Base-by-base conservation (phyloP, 108 stramenopile species). In the Parietichytrium sp. region DNA sequence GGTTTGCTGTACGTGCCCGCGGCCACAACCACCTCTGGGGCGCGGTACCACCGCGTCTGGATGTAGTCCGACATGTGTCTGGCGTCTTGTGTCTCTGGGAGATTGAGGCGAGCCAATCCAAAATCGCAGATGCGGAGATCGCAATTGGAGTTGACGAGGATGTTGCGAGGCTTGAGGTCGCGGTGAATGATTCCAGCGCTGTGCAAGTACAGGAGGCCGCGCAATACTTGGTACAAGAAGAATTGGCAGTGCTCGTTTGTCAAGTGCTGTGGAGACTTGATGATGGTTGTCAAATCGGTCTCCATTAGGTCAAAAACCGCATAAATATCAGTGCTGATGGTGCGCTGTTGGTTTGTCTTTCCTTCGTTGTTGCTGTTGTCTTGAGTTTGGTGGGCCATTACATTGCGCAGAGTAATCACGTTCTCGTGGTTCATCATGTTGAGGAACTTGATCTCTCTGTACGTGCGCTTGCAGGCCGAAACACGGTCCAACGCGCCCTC, bases 1-100 rank as follows among this genome's bases (percentile, higher is more conserved):
- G 93, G 85, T 15, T 55, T 84, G 4, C 88, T 89, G 83, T 91
- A 91, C 79, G 98, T 94, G 4, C 79, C 78, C 12, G 89, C 79
- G 10, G 84, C 86, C 2, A 87, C 88, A 8, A 90, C 84, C 33
- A 91, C 82, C 77, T 91, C 90, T 8, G 89, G 88, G 15, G 88
- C 85, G 20, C 90, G 84, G 49, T 91, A 91, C 90, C 90, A 91
- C 3, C 90, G 82, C 48, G 90, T 91, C 3, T 88, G 85, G 20
- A 91, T 88, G 45, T 91, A 91, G 42, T 90, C 90, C 3, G 90
- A 89, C 83, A 90, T 72, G 3, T 42, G 45, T 1, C 38, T 42
- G 20, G 38, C 61, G 61, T 72, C 61, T 25, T 72, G 36, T 16
- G 38, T 33, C 30, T 83, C 85, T 27, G 61, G 61, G 3, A 80